Conservation (phyloP, 768 basidiomycete species). For the Sistotremastrum suecicum region DNA sequence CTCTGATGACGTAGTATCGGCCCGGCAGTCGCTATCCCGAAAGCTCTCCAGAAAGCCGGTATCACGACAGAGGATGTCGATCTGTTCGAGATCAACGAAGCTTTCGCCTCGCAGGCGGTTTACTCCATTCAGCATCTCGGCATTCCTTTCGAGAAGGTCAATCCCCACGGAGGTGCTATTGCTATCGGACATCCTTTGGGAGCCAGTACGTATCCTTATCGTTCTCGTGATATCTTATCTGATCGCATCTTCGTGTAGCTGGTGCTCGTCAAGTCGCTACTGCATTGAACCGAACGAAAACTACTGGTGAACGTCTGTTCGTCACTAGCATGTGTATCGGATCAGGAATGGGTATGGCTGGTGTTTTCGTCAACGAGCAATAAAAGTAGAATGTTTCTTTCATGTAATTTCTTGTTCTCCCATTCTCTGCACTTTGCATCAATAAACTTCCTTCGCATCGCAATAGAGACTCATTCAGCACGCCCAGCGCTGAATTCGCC, state of each 20-base stretch:
- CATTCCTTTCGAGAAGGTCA: conserved; percentile 54
- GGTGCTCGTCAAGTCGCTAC: conserved; percentile 77
- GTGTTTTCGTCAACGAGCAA: conserved; percentile 34
- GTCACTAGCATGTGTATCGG: conserved; percentile 84
- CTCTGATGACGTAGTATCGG: conserved; percentile 30
- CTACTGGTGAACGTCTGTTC: conserved; percentile 36
- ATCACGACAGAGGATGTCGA: conserved; percentile 59
- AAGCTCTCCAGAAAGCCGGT: conserved; percentile 53
- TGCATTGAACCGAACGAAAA: conserved; percentile 39
- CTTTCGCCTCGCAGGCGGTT: conserved; percentile 73
- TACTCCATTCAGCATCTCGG: conserved; percentile 57
- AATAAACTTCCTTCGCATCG: too few species aligned
- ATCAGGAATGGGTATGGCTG: conserved; percentile 80
- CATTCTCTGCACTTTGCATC: too few species aligned
- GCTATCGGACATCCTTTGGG: conserved; percentile 76
- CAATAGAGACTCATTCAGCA: too few species aligned
- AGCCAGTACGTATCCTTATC: conserved; percentile 1
- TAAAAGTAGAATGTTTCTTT: too few species aligned
- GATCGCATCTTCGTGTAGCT: conserved; percentile 18
- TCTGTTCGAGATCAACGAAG: conserved; percentile 84
- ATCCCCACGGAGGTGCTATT: conserved; percentile 86
- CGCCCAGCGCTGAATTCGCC: too few species aligned
- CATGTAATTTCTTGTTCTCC: too few species aligned
- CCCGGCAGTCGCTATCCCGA: conserved; percentile 72
- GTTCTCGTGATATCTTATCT: conserved; percentile 4